Base-by-base conservation (phyloP, 2,329 filamentous ascomycete genomes). In the Cercospora canescens region DNA sequence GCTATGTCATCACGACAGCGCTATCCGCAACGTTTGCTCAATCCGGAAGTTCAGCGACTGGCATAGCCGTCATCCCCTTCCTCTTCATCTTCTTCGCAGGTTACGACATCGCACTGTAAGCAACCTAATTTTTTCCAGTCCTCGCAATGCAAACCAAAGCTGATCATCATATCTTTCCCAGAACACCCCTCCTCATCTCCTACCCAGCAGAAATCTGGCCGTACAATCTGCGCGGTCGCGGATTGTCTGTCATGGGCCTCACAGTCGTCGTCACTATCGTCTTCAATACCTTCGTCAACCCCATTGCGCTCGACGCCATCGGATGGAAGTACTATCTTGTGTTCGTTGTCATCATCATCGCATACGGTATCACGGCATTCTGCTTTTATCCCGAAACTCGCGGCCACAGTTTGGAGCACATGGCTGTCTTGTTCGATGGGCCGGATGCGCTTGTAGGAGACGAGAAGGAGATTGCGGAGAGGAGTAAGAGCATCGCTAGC, bases 271-370 rank as follows among this genome's bases (percentile, higher is more conserved):
- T 67, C 24, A 62, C 69, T 9, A 68, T 69, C 52, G 69, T 72
- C 61, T 72, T 75, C 68, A 80, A 79, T 64, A 74, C 76, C 24
- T 80, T 79, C 69, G 79, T 81, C 62, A 83, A 82, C 59, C 80
- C 80, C 3, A 76, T 82, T 28, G 80, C 78, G 6, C 73, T 82
- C 24, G 71, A 75, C 1, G 65, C 68, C 11, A 76, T 82, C 8
- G 69, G 69, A 3, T 82, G 80, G 81, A 81, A 79, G 67, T 82
- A 80, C 67, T 82, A 82, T 69, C 78, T 81, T 45, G 78, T 82
- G 26, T 81, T 81, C 66, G 78, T 79, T 30, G 76, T 70, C 58
- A 72, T 76, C 12, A 71, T 77, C 11, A 50, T 69, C 1, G 63
- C 64, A 11, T 70, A 70, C 62, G 69, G 70, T n/a, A 55, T 69